Conservation (phyloP, 306 rosid genomes). For the Comarum palustre region DNA sequence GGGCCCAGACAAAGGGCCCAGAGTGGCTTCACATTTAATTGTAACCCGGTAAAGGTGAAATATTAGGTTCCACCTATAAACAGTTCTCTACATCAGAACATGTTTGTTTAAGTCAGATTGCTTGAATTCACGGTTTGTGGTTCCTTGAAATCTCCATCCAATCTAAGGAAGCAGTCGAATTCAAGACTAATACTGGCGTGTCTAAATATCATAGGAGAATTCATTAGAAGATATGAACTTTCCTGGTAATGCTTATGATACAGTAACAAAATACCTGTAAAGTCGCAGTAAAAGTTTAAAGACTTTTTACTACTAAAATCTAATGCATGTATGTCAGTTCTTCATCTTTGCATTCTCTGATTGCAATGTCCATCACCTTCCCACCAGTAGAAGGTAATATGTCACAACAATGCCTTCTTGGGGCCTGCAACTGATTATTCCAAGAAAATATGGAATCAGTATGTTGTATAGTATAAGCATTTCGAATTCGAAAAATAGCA, state of each 20-base stretch:
- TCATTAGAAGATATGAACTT: background rate
- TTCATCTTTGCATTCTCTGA: conserved; percentile 72
- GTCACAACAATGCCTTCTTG: conserved; percentile 87
- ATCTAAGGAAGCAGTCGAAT: background rate
- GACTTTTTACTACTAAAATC: background rate
- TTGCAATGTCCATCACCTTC: conserved; percentile 48
- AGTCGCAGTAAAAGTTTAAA: background rate
- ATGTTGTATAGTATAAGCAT: background rate
- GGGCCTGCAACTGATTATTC: conserved; percentile 67
- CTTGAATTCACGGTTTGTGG: conserved; percentile 4
- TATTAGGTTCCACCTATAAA: too few species aligned
- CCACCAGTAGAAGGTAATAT: conserved; percentile 39
- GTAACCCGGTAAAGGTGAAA: too few species aligned
- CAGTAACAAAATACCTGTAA: background rate
- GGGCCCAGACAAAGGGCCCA: too few species aligned
- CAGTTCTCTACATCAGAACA: background rate
- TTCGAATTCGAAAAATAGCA: background rate
- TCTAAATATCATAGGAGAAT: background rate
- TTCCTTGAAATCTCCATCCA: conserved; percentile 5
- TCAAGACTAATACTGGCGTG: background rate
- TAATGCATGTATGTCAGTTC: conserved; percentile 54
- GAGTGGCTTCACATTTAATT: too few species aligned
- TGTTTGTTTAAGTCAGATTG: background rate
- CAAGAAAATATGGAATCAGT: conserved; percentile 19
- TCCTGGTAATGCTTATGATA: background rate